These are phyloP conservation scores for Cichorium intybus DNA, from an alignment of 140 eudicot species.

Conservation along the genomic window DNA sequence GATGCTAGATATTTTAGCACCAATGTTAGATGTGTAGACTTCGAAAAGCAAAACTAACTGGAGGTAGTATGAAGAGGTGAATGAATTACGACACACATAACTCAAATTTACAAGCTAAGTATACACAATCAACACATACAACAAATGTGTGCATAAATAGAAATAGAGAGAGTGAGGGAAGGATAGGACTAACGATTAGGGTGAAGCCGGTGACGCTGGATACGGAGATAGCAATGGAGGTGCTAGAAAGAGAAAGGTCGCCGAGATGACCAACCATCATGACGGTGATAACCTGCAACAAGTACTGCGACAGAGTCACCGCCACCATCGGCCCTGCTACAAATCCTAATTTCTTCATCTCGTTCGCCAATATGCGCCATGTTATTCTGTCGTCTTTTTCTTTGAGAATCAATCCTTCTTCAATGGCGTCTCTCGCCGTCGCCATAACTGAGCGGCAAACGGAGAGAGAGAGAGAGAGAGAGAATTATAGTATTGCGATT, in stretches of 20 bases:
- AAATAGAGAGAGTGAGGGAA: neutral
- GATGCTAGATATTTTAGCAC: neutral
- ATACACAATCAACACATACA: constrained; percentile 3
- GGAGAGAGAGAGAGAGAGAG: too few relatives aligned
- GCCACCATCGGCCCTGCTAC: constrained; percentile 62
- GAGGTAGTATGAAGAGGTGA: neutral
- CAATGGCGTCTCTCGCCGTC: constrained; percentile 33
- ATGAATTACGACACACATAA: neutral
- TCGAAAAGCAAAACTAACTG: neutral
- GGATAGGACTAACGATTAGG: constrained; percentile 33
- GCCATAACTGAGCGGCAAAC: constrained; percentile 2
- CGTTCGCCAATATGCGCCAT: constrained; percentile 29
- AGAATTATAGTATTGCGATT: neutral
- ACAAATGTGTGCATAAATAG: neutral
- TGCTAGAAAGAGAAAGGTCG: constrained; percentile 55
- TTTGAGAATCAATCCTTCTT: constrained; percentile 35
- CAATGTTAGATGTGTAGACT: neutral
- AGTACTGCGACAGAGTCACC: constrained; percentile 40
- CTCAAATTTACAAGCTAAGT: too few relatives aligned
- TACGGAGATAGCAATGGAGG: constrained; percentile 55
- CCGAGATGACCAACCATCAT: constrained; percentile 76
- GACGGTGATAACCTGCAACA: constrained; percentile 42
- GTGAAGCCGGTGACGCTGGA: constrained; percentile 63
- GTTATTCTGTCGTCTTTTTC: constrained; percentile 5
- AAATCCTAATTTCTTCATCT: constrained; percentile 38